Evolutionary conservation across 2,329 filamentous ascomycete species (phyloP), one percentile per base, ranked within the genome.

Genomic region (Chaetothyriales sp.): DNA sequence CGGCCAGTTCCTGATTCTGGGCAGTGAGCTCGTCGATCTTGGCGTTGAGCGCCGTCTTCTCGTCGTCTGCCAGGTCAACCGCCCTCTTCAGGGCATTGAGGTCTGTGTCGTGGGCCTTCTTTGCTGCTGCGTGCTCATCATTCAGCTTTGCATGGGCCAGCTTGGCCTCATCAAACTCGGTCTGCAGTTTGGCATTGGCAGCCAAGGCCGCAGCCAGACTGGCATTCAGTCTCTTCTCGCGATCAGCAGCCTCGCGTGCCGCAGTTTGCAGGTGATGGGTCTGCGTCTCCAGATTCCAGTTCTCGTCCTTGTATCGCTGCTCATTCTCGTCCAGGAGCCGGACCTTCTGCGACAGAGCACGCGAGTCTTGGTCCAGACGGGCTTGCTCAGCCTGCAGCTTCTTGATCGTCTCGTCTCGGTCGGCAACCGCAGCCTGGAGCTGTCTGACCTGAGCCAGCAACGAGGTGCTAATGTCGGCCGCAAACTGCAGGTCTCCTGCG

Each of bases 401-500:
- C 65, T 85, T 89, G 57, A 95, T 71, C 46, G 86, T 76, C 49
- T 95, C 89, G 56, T 98, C 92, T 58, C 87, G 85, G 68, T 96
- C 88, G 0, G 83, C 78, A 9, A 98, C 75, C 15, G 94, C 73
- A 2, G 81, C 77, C 66, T 98, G 92, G 50, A 98, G 70, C 63
- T 92, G 88, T 55, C 92, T 83, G 48, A 98, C 85, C 69, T 96
- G 92, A n/a, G 84, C 81, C 48, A 98, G 82, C 48, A 98, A 74
- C 1, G 88, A 95, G 5, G 87, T 95, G 63, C 88, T 95, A 61
- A 98, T 95, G 64, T 98, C 90, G 48, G 92, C 89, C n/a, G 90
- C 92, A 63, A 98, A 94, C 61, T 95, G 88, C 63, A 98, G 94
- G 63, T 98, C 92, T 64, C 96, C 88, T 10, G 94, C 83, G 48